A percentile compares a stretch with the other conserved stretches of the same genome.
phyloP scores from a whole-genome alignment of 208 protist genomes.

The Wallacemonas sp. region DNA sequence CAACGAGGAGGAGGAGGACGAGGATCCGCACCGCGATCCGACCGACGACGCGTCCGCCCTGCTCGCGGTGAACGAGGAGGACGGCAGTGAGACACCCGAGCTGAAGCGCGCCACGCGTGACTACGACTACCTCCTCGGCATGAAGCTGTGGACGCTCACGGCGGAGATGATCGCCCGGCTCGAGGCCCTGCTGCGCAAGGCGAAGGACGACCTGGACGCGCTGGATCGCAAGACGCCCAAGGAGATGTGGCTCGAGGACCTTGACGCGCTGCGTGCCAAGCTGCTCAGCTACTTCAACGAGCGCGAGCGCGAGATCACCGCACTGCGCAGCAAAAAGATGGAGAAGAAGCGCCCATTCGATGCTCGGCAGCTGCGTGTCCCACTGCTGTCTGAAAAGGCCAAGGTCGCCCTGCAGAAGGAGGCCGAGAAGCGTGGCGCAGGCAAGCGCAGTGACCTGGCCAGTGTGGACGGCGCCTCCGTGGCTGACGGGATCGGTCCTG shows the following conservation, averaged over 20 bases:
- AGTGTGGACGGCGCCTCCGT: conserved; percentile 16
- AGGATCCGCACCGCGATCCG: conserved; percentile 13
- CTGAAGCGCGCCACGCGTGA: conserved; percentile 65
- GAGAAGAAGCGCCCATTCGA: conserved; percentile 86
- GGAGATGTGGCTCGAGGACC: conserved; percentile 89
- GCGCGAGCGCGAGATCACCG: conserved; percentile 67
- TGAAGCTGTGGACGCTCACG: conserved; percentile 98
- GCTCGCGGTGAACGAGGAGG: conserved; percentile 28
- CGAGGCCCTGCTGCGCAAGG: conserved; percentile 77
- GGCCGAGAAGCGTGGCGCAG: conserved; percentile 39
- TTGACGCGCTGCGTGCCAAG: conserved; percentile 68
- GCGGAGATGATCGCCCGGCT: conserved; percentile 95
- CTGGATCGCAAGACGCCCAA: conserved; percentile 79
- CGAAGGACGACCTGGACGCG: conserved; percentile 70
- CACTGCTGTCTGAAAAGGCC: conserved; percentile 86
- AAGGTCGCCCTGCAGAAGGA: conserved; percentile 68
- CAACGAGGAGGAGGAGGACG: conserved; percentile 47
- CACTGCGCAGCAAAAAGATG: conserved; percentile 81
- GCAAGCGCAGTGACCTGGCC: neutral
- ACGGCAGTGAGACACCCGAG: conserved; percentile 44
- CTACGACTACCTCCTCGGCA: conserved; percentile 99
- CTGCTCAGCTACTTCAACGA: conserved; percentile 65
- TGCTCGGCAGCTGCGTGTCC: conserved; percentile 66
- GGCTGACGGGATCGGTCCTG: neutral
- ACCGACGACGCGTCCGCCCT: conserved; percentile 29